Conservation (phyloP, 768 basidiomycete genomes). For the Exsudoporus frostii region DNA sequence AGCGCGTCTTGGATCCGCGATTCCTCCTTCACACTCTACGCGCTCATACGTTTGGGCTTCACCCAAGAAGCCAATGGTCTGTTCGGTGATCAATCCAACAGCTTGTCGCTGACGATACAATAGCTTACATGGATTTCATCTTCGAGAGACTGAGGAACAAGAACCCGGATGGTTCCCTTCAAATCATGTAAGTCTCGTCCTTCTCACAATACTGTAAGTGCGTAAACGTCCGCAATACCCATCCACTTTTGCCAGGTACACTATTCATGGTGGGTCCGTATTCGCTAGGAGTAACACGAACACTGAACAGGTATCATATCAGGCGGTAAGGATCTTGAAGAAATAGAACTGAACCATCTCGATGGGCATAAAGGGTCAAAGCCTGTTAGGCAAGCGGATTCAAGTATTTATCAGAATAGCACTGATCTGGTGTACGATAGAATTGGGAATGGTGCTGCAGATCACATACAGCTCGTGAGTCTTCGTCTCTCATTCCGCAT, state of each 20-base stretch:
- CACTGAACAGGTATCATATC: not conserved
- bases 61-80: constrained; percentile 88
- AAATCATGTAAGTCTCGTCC: constrained; percentile 67
- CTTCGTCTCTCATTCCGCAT: not conserved
- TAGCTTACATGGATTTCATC: constrained; percentile 91
- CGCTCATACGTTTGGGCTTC: constrained; percentile 89
- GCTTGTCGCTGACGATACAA: not conserved
- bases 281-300: not conserved
- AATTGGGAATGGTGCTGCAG: constrained; percentile 95
- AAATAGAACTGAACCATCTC: constrained; percentile 80
- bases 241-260: constrained; percentile 47
- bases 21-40: constrained; percentile 93
- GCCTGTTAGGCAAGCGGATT: constrained; percentile 56
- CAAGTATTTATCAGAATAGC: not conserved
- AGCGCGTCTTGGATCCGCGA: constrained; percentile 94
- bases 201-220: not conserved
- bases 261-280: constrained; percentile 68
- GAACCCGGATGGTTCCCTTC: constrained; percentile 87
- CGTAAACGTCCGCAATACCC: not conserved
- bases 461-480: constrained; percentile 82
- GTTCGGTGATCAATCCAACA: constrained; percentile 9
- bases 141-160: constrained; percentile 76
- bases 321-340: constrained; percentile 79
- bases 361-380: constrained; percentile 86
- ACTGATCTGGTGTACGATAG: constrained; percentile 27